phyloP scores from a whole-genome alignment of 805 yeast species.

The Suhomyces faveliae region DNA sequence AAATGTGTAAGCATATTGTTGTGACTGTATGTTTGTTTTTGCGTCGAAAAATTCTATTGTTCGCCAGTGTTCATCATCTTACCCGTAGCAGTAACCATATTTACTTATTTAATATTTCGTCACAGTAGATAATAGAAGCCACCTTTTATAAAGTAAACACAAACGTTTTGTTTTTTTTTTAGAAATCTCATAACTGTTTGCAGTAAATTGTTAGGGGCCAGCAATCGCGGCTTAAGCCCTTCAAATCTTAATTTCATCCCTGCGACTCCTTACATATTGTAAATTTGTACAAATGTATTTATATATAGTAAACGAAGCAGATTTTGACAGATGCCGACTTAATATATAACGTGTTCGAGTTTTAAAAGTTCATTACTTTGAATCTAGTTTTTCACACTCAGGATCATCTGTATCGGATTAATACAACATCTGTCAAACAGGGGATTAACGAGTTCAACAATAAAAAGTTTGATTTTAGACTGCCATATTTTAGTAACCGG shows the following conservation, averaged over 20 bases:
- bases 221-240: slow-evolving; percentile 1
- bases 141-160: background rate
- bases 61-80: background rate
- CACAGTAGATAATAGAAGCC: background rate
- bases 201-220: background rate
- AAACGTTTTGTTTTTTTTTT: background rate
- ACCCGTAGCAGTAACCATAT: background rate
- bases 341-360: background rate
- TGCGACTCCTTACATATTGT: slow-evolving; percentile 3
- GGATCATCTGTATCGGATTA: background rate
- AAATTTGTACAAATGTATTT: background rate
- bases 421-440: background rate
- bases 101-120: background rate
- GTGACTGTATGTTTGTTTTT: background rate
- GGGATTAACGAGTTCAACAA: background rate
- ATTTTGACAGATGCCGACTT: background rate
- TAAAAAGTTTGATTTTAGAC: background rate
- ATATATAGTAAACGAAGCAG: background rate
- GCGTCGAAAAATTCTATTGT: background rate
- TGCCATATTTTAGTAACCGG: background rate
- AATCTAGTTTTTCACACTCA: background rate
- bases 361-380: background rate
- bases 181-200: background rate
- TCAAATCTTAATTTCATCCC: slow-evolving; percentile 2
- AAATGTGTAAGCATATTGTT: background rate